Conservation (phyloP, 768 basidiomycete species). For the Pleurotus tuber-regium region DNA sequence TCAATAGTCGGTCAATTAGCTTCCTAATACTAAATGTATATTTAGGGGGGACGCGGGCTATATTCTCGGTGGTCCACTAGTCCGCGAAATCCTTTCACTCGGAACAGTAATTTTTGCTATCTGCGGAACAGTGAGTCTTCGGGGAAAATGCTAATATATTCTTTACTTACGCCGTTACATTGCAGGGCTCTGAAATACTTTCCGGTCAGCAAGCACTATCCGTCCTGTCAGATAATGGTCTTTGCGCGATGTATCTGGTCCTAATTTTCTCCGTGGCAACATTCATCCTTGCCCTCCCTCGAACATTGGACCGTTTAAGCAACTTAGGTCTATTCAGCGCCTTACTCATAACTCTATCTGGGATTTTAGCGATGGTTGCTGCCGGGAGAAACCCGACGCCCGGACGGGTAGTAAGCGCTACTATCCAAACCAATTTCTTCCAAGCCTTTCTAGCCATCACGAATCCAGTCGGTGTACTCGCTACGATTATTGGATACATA, state of each 20-base stretch:
- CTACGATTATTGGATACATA: not conserved
- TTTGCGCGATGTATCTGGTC: slow-evolving; percentile 44
- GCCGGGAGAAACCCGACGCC: slow-evolving; percentile 45
- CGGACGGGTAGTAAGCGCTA: slow-evolving; percentile 34
- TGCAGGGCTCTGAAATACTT: slow-evolving; percentile 44
- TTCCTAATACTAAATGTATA: not conserved
- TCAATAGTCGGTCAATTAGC: not conserved
- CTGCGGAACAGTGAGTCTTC: slow-evolving; percentile 36
- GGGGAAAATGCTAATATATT: not conserved
- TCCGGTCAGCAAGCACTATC: slow-evolving; percentile 54
- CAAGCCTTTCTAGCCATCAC: slow-evolving; percentile 52
- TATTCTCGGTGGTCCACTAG: slow-evolving; percentile 45
- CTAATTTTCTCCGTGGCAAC: slow-evolving; percentile 44
- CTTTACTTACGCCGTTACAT: not conserved
- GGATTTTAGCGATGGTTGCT: slow-evolving; percentile 48
- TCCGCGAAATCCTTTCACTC: slow-evolving; percentile 39
- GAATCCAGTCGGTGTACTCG: slow-evolving; percentile 38
- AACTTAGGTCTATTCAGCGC: slow-evolving; percentile 48
- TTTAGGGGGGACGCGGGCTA: slow-evolving; percentile 48
- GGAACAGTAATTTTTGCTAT: slow-evolving; percentile 54
- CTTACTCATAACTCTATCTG: slow-evolving; percentile 40
- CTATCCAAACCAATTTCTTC: slow-evolving; percentile 39
- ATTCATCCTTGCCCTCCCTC: slow-evolving; percentile 41
- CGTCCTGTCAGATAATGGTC: slow-evolving; percentile 42
- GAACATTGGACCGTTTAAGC: slow-evolving; percentile 43